phyloP scores from a whole-genome alignment of 2,329 filamentous ascomycete genomes.

The Diatrype stigma region DNA sequence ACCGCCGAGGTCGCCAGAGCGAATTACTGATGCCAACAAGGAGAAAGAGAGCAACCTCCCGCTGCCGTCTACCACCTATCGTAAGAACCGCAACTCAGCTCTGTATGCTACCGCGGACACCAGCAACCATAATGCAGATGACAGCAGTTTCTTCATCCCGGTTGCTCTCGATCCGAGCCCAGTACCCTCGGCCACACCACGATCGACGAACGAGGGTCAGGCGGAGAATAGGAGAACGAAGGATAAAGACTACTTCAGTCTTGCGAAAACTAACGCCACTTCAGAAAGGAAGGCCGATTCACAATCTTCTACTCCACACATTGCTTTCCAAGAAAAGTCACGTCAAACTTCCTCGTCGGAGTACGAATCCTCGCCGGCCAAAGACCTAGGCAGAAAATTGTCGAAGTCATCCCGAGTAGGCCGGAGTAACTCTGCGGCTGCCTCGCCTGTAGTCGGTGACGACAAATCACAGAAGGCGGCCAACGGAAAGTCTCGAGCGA shows the following conservation, averaged over 20 bases:
- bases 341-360: slow-evolving; percentile 58
- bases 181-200: slow-evolving; percentile 49
- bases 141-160: slow-evolving; percentile 71
- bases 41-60: slow-evolving; percentile 59
- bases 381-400: slow-evolving; percentile 42
- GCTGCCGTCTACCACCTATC: slow-evolving; percentile 72
- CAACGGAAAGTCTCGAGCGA: slow-evolving; percentile 32
- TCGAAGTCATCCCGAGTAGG: slow-evolving; percentile 40
- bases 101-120: slow-evolving; percentile 50
- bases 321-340: slow-evolving; percentile 83
- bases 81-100: slow-evolving; percentile 71
- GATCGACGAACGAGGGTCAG: slow-evolving; percentile 46
- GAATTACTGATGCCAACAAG: slow-evolving; percentile 37
- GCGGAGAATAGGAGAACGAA: slow-evolving; percentile 42
- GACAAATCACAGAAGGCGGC: slow-evolving; percentile 34
- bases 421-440: slow-evolving; percentile 27
- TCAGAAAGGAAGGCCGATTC: slow-evolving; percentile 46
- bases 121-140: slow-evolving; percentile 41
- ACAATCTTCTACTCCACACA: slow-evolving; percentile 70
- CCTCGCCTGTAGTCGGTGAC: slow-evolving; percentile 30
- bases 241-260: slow-evolving; percentile 58
- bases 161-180: slow-evolving; percentile 70
- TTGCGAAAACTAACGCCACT: slow-evolving; percentile 35
- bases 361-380: slow-evolving; percentile 50
- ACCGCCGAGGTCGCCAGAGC: slow-evolving; percentile 51